These are phyloP conservation scores for Ustilago curta DNA, from an alignment of 1,284 basidiomycete species.

Conservation along the genomic window DNA sequence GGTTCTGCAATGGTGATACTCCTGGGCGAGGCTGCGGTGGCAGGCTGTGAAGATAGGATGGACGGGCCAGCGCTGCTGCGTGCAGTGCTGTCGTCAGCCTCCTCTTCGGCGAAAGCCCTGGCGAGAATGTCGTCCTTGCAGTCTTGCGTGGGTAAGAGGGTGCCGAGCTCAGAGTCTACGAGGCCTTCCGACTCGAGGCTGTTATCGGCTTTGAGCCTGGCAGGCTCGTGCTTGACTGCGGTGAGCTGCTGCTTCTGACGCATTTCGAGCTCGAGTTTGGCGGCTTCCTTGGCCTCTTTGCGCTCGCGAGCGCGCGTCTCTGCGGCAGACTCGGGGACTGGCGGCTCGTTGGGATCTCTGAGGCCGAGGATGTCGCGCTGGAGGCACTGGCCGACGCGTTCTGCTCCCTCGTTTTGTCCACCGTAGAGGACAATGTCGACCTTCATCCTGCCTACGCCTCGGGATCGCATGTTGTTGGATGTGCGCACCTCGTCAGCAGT, in stretches of 20 bases:
- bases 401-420: conserved; percentile 85
- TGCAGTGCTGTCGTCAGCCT: conserved; percentile 13
- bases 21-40: conserved; percentile 11
- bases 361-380: conserved; percentile 66
- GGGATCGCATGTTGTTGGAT: conserved; percentile 81
- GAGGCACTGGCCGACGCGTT: conserved; percentile 75
- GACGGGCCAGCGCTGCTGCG: conserved; percentile 13
- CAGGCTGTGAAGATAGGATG: conserved; percentile 13
- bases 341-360: conserved; percentile 63
- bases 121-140: conserved; percentile 51
- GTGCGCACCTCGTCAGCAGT: conserved; percentile 78
- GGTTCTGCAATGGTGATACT: conserved; percentile 36
- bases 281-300: conserved; percentile 39
- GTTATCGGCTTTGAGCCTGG: conserved; percentile 13
- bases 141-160: conserved; percentile 11
- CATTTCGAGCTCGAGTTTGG: conserved; percentile 15
- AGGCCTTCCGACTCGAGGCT: conserved; percentile 38
- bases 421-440: conserved; percentile 92
- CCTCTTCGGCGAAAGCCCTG: conserved; percentile 49
- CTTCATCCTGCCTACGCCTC: conserved; percentile 83
- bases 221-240: conserved; percentile 14
- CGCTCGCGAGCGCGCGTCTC: conserved; percentile 59
- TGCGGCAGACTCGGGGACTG: conserved; percentile 60
- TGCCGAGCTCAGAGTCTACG: conserved; percentile 31
- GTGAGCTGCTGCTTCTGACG: conserved; percentile 11